Evolutionary conservation across 495 filamentous ascomycete genomes (phyloP), one percentile per base, ranked within the genome.

Genomic region (Trichoderma gamsii): DNA sequence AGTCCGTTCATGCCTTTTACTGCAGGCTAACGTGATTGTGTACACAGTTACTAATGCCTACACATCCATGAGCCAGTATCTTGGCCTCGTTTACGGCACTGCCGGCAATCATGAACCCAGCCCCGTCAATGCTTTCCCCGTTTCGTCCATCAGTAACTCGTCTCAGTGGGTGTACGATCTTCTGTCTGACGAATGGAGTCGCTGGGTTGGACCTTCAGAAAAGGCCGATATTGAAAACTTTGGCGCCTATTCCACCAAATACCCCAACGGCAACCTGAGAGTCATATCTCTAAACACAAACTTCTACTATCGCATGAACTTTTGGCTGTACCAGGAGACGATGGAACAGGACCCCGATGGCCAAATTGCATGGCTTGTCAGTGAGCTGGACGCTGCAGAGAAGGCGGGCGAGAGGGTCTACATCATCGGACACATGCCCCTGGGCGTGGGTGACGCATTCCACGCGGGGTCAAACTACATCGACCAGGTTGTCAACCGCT

Each of bases 251-350:
- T 84, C 84, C 3, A 77, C 75, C 16, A 72, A 77, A 35, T 75
- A 81, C 59, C 76, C 77, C 12, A 70, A 73, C 63, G 75, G 74
- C 27, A 79, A 79, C 15, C 77, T 88, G 4, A 78, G 82, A 18
- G 76, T 88, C 52, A 86, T 88, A 70, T 85, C 83, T 18, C 78
- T 86, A 69, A 88, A 83, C 74, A 87, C 81, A 43, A 81, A 84
- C 69, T 77, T 86, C 71, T 87, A 84, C 77, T 86, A 87, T 71
- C 79, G 77, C 63, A 75, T 80, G 52, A 86, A 87, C 75, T 85
- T 82, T 75, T 82, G 80, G 77, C 69, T 80, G 21, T 87, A 84
- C 69, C 71, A 79, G 64, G 74, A 79, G 15, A 76, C 80, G 2
- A 82, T 84, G 79, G 76, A 83, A 63, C 72, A 46, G 15, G 83